Base-by-base conservation (phyloP, 371 early-diverging fungal genomes). In the Dichotomocladium elegans region DNA sequence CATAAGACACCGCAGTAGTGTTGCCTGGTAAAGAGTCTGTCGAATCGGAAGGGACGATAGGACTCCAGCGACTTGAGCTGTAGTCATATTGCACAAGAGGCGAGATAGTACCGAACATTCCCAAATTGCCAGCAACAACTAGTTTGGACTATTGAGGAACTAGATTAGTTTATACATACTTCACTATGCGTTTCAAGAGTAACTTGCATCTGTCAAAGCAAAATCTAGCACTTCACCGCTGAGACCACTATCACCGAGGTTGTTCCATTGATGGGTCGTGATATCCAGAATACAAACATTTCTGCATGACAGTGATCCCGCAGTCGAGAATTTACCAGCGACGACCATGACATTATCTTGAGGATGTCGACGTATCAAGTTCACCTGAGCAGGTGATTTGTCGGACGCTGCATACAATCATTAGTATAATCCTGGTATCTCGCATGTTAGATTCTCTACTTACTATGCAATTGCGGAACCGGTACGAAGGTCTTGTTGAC, bases 261-360 rank as follows among this genome's bases (percentile, higher is more conserved):
- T 62, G 19, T 56, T 67, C 78, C 78, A 78, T 48, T 74, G 74
- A 31, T 62, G 41, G n/a, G 29, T 64, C 0, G 6, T 51, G 3
- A 63, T 56, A 34, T 65, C 59, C 1, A 78, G 49, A 1, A 55
- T 40, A 50, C 86, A 86, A 7, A 86, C 49, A 14, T 58, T 55
- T 12, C 68, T 37, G 27, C 86, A 86, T 0, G 42, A 25, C n/a
- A 79, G 37, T 1, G 57, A 63, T 0, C 77, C 83, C n/a, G 79
- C 66, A 1, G 71, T 68, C 6, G 62, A 66, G 53, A 86, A 86
- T 24, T 69, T 68, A 8, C 86, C 86, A n/a, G 70, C 84, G 4
- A 86, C 54, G 22, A 80, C 37, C 7, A 83, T 58, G 14, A 46
- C 24, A 0, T 55, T 49, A 24, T 57, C 57, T 9, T 60, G 48